Conservation (phyloP, 2,329 filamentous ascomycete genomes). For the Colletotrichum orchidophilum region DNA sequence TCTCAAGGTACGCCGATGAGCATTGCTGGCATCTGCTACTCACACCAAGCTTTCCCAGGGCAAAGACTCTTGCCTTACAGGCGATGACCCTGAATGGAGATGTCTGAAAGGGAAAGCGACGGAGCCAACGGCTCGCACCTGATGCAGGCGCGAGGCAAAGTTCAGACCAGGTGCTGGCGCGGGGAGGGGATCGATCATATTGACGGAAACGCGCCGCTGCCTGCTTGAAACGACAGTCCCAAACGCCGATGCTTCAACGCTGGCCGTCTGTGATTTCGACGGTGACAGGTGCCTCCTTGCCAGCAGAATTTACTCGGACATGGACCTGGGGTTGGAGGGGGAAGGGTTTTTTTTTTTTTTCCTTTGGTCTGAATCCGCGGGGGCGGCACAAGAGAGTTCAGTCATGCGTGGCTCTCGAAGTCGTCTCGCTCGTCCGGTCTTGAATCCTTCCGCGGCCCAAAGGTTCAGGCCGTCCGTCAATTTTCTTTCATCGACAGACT, state of each 20-base stretch:
- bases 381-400: neutral
- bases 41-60: neutral
- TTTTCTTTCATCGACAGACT: constrained; percentile 15
- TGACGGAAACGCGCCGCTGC: constrained; percentile 16
- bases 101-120: neutral
- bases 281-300: neutral
- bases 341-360: neutral
- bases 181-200: constrained; percentile 9
- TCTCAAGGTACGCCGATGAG: neutral
- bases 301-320: neutral
- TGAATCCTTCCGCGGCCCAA: neutral
- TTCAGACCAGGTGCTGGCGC: constrained; percentile 13
- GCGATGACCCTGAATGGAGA: neutral
- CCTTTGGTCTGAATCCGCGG: neutral
- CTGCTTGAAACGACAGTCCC: constrained; percentile 31
- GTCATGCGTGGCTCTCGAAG: neutral
- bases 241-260: constrained; percentile 17
- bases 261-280: neutral
- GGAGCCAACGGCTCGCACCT: constrained; percentile 14
- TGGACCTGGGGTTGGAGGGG: neutral
- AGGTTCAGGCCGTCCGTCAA: neutral
- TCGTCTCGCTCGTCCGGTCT: neutral
- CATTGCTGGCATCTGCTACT: neutral
- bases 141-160: constrained; percentile 7
- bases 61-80: neutral